These are phyloP conservation scores for Phytophthora vignae DNA, from an alignment of 352 stramenopile genomes.

Conservation along the genomic window DNA sequence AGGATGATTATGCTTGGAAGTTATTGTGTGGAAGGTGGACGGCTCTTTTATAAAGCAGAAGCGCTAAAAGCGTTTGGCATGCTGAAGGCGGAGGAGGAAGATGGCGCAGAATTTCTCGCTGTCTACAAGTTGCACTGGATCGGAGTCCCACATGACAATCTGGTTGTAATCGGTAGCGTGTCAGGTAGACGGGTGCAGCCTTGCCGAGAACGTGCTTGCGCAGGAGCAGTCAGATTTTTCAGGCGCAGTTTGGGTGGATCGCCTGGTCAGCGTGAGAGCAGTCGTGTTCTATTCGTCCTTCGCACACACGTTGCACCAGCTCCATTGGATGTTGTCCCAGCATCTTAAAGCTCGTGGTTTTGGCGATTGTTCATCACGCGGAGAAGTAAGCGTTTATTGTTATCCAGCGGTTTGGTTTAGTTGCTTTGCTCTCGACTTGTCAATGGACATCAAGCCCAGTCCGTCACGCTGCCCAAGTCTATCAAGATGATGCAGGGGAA, in stretches of 20 bases:
- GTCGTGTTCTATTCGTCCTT: neutral
- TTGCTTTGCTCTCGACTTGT: neutral
- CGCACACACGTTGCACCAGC: neutral
- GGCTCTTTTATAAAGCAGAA: conserved; percentile 20
- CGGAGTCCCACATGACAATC: neutral
- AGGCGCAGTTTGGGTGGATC: conserved; percentile 9
- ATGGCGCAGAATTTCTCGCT: conserved; percentile 18
- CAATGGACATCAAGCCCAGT: neutral
- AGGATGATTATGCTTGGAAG: conserved; percentile 24
- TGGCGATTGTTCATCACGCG: neutral
- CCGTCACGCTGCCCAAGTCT: neutral
- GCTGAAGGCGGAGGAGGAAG: conserved; percentile 17
- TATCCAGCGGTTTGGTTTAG: neutral
- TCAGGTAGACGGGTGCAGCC: conserved; percentile 9
- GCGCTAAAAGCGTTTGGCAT: conserved; percentile 30
- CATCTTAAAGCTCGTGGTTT: neutral
- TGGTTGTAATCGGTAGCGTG: conserved; percentile 19
- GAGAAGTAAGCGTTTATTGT: neutral
- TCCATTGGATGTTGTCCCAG: neutral
- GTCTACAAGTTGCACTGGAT: conserved; percentile 23
- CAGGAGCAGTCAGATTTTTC: conserved; percentile 10
- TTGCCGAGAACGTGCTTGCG: conserved; percentile 4
- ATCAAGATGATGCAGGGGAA: neutral
- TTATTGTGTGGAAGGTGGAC: conserved; percentile 10
- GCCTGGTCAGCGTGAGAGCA: neutral